phyloP scores from a whole-genome alignment of 208 protist species.

The Acanthamoeba pearcei region DNA sequence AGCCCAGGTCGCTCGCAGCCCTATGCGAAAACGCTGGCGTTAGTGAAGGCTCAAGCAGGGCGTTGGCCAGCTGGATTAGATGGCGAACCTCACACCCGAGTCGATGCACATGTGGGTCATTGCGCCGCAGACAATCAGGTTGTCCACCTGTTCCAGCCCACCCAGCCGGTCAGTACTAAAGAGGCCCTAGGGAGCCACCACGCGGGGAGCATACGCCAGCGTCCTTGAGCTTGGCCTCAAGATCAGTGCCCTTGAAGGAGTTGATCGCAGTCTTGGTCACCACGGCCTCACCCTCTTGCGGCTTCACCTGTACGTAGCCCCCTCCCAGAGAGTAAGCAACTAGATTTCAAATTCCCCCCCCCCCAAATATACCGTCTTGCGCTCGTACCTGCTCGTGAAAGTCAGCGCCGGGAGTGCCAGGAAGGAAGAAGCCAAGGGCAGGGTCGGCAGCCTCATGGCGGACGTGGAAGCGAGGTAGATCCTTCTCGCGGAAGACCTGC shows the following conservation, averaged over 20 bases:
- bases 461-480: conserved; percentile 60
- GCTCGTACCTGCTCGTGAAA: conserved; percentile 44
- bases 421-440: conserved; percentile 73
- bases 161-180: neutral
- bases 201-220: conserved; percentile 46
- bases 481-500: conserved; percentile 43
- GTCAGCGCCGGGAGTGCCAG: conserved; percentile 52
- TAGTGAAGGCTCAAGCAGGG: neutral
- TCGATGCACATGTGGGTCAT: conserved; percentile 79
- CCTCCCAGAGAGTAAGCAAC: too few relatives aligned
- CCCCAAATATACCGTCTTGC: neutral
- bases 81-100: conserved; percentile 28
- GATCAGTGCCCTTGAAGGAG: conserved; percentile 60
- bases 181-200: too few relatives aligned
- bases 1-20: conserved; percentile 58
- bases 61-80: too few relatives aligned
- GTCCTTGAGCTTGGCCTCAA: neutral
- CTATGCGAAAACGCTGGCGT: neutral
- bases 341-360: neutral
- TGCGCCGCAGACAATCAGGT: conserved; percentile 69
- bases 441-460: conserved; percentile 66
- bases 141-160: conserved; percentile 33
- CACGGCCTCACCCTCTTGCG: conserved; percentile 38
- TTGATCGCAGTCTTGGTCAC: conserved; percentile 70
- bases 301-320: conserved; percentile 7